phyloP scores from a whole-genome alignment of 2,329 filamentous ascomycete species.

The Colletotrichum abscissum region DNA sequence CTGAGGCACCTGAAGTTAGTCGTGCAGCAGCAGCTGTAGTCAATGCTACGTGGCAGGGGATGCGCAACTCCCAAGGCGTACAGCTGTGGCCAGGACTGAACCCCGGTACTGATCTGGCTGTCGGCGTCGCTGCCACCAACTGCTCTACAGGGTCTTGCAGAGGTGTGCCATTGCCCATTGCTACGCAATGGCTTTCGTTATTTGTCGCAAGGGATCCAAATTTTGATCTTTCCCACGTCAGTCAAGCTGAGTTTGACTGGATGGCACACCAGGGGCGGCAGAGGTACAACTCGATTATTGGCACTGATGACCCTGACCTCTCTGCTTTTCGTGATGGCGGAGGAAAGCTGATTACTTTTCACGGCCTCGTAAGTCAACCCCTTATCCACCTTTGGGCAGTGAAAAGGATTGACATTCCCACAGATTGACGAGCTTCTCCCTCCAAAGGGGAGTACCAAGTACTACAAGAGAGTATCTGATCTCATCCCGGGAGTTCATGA shows the following conservation, averaged over 20 bases:
- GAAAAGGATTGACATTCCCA: neutral
- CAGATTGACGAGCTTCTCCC: constrained; percentile 49
- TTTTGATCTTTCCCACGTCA: constrained; percentile 37
- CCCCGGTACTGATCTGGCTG: constrained; percentile 31
- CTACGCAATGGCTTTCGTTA: constrained; percentile 38
- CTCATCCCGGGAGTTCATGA: neutral
- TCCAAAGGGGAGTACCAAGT: constrained; percentile 44
- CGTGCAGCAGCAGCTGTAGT: constrained; percentile 32
- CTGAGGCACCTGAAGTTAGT: neutral
- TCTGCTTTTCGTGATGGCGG: constrained; percentile 45
- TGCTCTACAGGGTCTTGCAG: neutral
- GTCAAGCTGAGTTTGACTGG: constrained; percentile 33
- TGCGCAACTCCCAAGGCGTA: neutral
- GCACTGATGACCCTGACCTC: constrained; percentile 44
- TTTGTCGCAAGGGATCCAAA: constrained; percentile 43
- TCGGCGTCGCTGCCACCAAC: constrained; percentile 9
- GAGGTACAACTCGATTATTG: constrained; percentile 37
- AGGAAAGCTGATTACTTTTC: constrained; percentile 55
- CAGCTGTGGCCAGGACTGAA: constrained; percentile 23
- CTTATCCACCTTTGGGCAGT: too few species aligned
- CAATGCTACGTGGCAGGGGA: constrained; percentile 37
- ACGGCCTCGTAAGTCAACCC: constrained; percentile 44
- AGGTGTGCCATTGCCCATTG: constrained; percentile 13
- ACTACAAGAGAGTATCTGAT: constrained; percentile 33
- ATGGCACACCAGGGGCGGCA: neutral